Conservation (phyloP, 2,329 filamentous ascomycete species). For the Pyrenophora seminiperda region DNA sequence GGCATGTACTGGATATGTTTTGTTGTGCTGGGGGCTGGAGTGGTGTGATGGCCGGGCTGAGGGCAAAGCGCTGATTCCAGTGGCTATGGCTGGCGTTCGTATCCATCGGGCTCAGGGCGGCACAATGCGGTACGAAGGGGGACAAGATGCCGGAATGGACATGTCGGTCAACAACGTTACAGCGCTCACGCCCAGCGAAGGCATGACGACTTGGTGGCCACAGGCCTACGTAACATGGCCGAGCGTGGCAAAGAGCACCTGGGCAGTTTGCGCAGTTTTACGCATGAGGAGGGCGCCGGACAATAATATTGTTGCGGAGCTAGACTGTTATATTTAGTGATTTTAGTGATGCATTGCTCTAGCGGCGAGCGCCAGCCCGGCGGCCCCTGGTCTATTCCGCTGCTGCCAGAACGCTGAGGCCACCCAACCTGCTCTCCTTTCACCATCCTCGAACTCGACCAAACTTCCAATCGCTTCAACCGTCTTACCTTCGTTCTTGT, state of each 20-base stretch:
- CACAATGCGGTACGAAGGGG: too few relatives aligned
- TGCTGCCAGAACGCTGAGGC: constrained; percentile 11
- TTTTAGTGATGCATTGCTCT: constrained; percentile 11
- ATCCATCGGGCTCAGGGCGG: too few relatives aligned
- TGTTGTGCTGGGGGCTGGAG: neutral
- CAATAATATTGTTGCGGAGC: constrained; percentile 13
- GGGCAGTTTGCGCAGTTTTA: neutral
- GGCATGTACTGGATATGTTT: neutral
- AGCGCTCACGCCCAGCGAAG: too few relatives aligned
- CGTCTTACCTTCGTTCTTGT: constrained; percentile 13
- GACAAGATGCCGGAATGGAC: too few relatives aligned
- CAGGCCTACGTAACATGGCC: too few relatives aligned
- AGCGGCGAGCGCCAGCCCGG: constrained; percentile 6
- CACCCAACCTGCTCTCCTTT: constrained; percentile 14
- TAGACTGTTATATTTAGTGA: constrained; percentile 16
- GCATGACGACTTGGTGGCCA: too few relatives aligned
- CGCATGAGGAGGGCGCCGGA: constrained; percentile 7
- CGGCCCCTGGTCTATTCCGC: constrained; percentile 10
- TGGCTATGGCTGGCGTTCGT: neutral
- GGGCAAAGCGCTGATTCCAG: neutral
- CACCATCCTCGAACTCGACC: constrained; percentile 15
- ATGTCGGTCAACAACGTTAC: too few relatives aligned
- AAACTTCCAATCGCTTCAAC: constrained; percentile 1
- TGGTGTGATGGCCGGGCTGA: neutral
- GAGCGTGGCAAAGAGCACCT: too few relatives aligned